phyloP scores from a whole-genome alignment of 1,284 basidiomycete species.

The Melampsora allii-populina region DNA sequence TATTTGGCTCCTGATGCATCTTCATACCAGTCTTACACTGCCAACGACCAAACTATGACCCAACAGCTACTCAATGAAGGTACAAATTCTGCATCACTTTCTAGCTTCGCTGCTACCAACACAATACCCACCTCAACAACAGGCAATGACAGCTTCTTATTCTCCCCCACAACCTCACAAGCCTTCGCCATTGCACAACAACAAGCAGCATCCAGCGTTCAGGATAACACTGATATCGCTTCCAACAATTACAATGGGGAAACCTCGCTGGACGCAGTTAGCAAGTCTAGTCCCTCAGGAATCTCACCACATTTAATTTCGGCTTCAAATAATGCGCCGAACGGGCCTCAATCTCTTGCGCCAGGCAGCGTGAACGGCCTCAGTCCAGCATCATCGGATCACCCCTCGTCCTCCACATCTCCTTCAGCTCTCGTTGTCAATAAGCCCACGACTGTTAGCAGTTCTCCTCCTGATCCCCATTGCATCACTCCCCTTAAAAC shows the following conservation, averaged over 20 bases:
- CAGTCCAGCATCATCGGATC: neutral
- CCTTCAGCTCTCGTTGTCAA: neutral
- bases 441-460: neutral
- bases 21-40: neutral
- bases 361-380: neutral
- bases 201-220: conserved; percentile 4
- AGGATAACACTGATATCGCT: neutral
- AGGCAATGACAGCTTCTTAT: conserved; percentile 14
- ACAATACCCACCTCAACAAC: neutral
- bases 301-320: neutral
- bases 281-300: neutral
- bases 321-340: neutral
- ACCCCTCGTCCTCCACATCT: neutral
- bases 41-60: neutral
- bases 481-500: neutral
- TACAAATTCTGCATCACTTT: neutral
- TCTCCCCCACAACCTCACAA: conserved; percentile 17
- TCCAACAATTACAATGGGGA: neutral
- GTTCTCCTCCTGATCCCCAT: too few relatives aligned
- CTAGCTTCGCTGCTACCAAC: neutral
- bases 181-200: conserved; percentile 11
- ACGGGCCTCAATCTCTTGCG: neutral
- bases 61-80: neutral
- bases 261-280: neutral
- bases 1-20: neutral